These are phyloP conservation scores for Macadamia tetraphylla DNA, from an alignment of 164 flowering plant species.

Conservation along the genomic window DNA sequence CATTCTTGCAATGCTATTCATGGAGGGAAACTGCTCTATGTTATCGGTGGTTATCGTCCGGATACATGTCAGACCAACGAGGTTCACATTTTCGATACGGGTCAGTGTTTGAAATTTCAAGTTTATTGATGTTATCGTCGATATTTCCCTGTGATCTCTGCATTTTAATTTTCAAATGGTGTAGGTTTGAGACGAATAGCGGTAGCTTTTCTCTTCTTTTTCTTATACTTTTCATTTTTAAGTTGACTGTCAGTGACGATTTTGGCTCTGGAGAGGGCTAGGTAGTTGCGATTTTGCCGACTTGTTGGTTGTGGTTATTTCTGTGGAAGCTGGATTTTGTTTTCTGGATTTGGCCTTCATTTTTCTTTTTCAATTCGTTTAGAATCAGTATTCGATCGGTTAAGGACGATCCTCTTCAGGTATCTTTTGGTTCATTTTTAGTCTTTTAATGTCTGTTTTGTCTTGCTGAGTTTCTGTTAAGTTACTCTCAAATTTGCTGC, in stretches of 20 bases:
- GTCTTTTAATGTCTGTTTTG: background rate
- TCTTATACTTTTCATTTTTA: background rate
- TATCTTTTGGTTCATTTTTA: background rate
- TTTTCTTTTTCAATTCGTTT: background rate
- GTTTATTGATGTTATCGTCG: background rate
- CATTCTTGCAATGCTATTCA: conserved; percentile 87
- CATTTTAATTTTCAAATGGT: background rate
- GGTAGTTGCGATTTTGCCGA: background rate
- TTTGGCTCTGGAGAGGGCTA: background rate
- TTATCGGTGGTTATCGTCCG: conserved; percentile 89
- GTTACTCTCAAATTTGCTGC: conserved; percentile 5
- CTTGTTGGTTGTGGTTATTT: too few relatives aligned
- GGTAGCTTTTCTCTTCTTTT: background rate
- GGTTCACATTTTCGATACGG: conserved; percentile 84
- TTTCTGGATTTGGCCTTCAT: background rate
- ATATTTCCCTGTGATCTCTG: background rate
- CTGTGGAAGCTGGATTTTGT: too few relatives aligned
- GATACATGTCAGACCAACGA: conserved; percentile 83
- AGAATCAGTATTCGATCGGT: background rate
- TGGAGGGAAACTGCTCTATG: conserved; percentile 76
- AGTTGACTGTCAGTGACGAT: background rate
- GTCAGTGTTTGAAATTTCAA: conserved; percentile 24
- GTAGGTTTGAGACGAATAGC: background rate
- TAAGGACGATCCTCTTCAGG: background rate
- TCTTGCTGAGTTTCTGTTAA: background rate